A percentile compares a stretch with the other conserved stretches of the same genome.
These are phyloP conservation scores for Vanderwaltozyma yarrowii DNA, from an alignment of 805 yeast species.

Conservation along the genomic window DNA sequence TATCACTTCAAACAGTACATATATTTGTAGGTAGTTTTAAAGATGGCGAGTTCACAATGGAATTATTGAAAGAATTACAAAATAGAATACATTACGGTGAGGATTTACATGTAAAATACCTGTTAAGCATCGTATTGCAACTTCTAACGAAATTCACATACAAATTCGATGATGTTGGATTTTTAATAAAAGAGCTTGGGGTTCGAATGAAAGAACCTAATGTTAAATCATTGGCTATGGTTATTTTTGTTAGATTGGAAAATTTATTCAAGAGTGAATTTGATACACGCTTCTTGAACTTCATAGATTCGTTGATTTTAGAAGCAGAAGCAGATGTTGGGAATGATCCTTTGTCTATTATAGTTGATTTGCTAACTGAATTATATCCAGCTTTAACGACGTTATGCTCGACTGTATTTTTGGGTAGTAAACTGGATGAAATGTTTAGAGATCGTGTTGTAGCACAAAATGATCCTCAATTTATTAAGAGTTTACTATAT, in stretches of 20 bases:
- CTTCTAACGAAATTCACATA: constrained; percentile 21
- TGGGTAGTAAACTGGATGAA: constrained; percentile 20
- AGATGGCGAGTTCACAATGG: constrained; percentile 9
- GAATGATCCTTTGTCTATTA: constrained; percentile 12
- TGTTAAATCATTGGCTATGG: constrained; percentile 14
- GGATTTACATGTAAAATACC: constrained; percentile 11
- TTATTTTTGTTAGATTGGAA: constrained; percentile 14
- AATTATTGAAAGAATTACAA: constrained; percentile 12
- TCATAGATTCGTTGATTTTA: constrained; percentile 15
- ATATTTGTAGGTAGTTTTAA: constrained; percentile 17
- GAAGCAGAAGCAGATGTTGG: constrained; percentile 21
- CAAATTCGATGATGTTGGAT: constrained; percentile 15
- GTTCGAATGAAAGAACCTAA: constrained; percentile 13
- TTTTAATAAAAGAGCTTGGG: constrained; percentile 19
- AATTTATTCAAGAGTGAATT: constrained; percentile 11
- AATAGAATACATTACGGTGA: constrained; percentile 14
- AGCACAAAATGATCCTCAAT: constrained; percentile 9
- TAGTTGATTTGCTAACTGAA: constrained; percentile 16
- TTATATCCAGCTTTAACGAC: constrained; percentile 22
- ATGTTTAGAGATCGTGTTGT: constrained; percentile 15
- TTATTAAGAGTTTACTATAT: constrained; percentile 22
- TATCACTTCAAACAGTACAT: constrained; percentile 13
- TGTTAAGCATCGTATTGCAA: constrained; percentile 18
- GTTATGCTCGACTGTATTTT: constrained; percentile 23
- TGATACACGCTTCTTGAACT: constrained; percentile 9